Base-by-base conservation (phyloP, 192 early-diverging fungal genomes). In the Funneliformis mosseae region DNA sequence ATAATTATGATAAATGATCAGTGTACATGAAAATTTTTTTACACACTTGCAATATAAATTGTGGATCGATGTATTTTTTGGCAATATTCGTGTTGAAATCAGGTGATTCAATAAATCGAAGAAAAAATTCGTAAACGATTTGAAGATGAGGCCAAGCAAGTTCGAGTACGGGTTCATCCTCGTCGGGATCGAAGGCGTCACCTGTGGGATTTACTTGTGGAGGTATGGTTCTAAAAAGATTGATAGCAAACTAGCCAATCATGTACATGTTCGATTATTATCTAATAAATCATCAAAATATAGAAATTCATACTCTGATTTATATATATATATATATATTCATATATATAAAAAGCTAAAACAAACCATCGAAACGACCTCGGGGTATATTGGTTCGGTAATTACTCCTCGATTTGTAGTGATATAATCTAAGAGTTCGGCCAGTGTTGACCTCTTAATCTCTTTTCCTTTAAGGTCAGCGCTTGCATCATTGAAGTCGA, bases 21-120 rank as follows among this genome's bases (percentile, higher is more conserved):
- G 25, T n/a, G n/a, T n/a, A n/a, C n/a, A n/a, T n/a, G 74, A 42
- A 55, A 23, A 28, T 33, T 46, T 21, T 21, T 38, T 21, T 55
- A 72, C 41, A 76, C 88, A 96, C 95, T 88, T 95, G 92, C 23
- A 95, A 89, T 68, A 97, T 94, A 83, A 99, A 99, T 74, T 93
- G 87, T 83, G 97, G 95, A 86, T 99, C 96, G 77, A 99, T 97
- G 84, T 94, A 96, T 83, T 97, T 95, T 80, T 97, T 96, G 27
- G 98, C 98, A 62, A 96, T 92, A 83, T 96, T 96, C 69, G 94
- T 94, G 88, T 98, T 98, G 86, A 99, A 99, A 84, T 99, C 98
- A 71, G 95, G 93, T 0, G 95, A 97, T 85, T 99, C 98, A 42
- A 99, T 95, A 85, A 99, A 99, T 46, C 97, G 90, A 74, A 99